These are phyloP conservation scores for Pichia sp. DNA, from an alignment of 1,139 yeast genomes.

Conservation along the genomic window DNA sequence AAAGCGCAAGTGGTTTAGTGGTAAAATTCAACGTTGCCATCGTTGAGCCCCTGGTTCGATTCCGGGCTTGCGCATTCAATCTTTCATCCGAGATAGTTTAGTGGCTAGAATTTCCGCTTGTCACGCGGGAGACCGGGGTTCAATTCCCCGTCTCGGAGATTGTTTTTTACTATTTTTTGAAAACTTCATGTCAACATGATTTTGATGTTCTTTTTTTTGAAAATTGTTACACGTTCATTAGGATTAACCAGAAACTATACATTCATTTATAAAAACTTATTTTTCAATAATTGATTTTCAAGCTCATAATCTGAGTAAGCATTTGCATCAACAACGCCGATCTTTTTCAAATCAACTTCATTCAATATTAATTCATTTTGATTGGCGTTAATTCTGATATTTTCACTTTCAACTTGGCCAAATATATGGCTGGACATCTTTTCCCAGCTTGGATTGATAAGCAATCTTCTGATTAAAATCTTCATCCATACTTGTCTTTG, in stretches of 20 bases:
- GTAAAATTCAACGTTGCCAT: conserved; percentile 21
- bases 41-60: conserved; percentile 22
- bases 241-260: too few species aligned
- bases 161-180: neutral
- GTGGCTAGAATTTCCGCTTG: conserved; percentile 22
- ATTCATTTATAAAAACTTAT: neutral
- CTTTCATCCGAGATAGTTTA: conserved; percentile 18
- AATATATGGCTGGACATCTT: neutral
- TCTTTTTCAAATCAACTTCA: neutral
- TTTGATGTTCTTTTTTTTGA: too few species aligned
- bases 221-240: too few species aligned
- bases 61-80: conserved; percentile 20
- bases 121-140: conserved; percentile 22
- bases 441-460: neutral
- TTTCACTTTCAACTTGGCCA: neutral
- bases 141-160: conserved; percentile 21
- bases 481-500: conserved; percentile 6
- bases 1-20: conserved; percentile 19
- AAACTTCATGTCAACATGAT: too few species aligned
- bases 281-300: conserved; percentile 6
- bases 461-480: conserved; percentile 7
- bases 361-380: neutral
- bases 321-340: neutral
- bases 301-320: neutral
- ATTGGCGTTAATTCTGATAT: neutral